These are phyloP conservation scores for Isatis tinctoria DNA, from an alignment of 345 rosid genomes.

Conservation along the genomic window DNA sequence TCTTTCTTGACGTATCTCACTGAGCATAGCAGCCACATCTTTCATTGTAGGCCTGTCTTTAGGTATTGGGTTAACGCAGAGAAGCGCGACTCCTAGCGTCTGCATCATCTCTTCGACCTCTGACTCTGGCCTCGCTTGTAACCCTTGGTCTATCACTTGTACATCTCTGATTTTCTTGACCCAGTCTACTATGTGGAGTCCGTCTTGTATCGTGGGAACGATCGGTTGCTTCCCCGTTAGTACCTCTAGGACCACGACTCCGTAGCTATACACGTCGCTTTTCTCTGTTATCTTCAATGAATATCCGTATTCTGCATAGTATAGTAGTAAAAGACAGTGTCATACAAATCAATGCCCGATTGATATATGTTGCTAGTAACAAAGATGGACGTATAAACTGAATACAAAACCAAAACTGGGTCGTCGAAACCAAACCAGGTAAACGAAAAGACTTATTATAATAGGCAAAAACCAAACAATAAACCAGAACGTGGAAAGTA, in stretches of 20 bases:
- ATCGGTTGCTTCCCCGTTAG: slow-evolving; percentile 89
- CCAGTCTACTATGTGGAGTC: slow-evolving; percentile 77
- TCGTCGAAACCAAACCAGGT: neutral
- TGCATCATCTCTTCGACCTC: slow-evolving; percentile 67
- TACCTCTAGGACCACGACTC: slow-evolving; percentile 76
- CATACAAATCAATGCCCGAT: neutral
- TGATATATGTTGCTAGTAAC: neutral
- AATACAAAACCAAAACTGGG: neutral
- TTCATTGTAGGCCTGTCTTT: slow-evolving; percentile 72
- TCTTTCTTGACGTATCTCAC: slow-evolving; percentile 58
- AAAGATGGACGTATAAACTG: neutral
- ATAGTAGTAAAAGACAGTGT: neutral
- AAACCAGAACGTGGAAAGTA: slow-evolving; percentile 22
- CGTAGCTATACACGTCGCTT: slow-evolving; percentile 88
- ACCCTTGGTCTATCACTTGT: slow-evolving; percentile 43
- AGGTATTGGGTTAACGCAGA: slow-evolving; percentile 54
- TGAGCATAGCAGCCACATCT: slow-evolving; percentile 66
- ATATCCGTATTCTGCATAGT: slow-evolving; percentile 67
- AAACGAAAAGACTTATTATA: too few relatives aligned
- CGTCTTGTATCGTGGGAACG: slow-evolving; percentile 77
- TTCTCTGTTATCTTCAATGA: slow-evolving; percentile 87
- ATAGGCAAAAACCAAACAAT: neutral
- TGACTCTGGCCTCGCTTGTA: slow-evolving; percentile 43
- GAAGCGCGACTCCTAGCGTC: slow-evolving; percentile 62
- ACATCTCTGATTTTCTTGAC: slow-evolving; percentile 47